A percentile compares a stretch with the other conserved stretches of the same genome.
Evolutionary conservation across 108 stramenopile genomes (phyloP).

Genomic region (Pelagomonas calceolata): DNA sequence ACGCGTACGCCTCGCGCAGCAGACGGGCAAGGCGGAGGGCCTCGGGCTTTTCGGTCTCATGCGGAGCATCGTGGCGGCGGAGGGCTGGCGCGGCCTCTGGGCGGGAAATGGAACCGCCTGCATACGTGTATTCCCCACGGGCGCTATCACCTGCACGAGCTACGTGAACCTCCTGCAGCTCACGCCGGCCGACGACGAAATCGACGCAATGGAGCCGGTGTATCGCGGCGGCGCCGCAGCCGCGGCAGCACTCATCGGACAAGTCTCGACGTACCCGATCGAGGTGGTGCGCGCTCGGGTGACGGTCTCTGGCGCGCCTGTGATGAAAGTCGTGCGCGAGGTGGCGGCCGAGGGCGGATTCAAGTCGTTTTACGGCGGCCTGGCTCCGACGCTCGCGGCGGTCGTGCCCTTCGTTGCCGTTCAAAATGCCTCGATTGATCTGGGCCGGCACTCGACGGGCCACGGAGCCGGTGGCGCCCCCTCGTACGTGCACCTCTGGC

Average conservation of each 20-base stretch:
- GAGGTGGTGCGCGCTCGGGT: conserved; percentile 14
- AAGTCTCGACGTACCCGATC: conserved; percentile 16
- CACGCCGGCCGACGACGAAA: conserved; percentile 16
- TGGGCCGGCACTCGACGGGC: not conserved
- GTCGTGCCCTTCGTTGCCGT: conserved; percentile 16
- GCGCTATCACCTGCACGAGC: conserved; percentile 2
- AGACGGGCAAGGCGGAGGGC: not conserved
- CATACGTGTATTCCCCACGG: conserved; percentile 8
- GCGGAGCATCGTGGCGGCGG: not conserved
- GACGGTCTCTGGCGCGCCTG: not conserved
- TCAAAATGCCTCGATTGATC: not conserved
- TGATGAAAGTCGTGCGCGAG: not conserved
- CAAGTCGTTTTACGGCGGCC: conserved; percentile 1
- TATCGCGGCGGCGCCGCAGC: conserved; percentile 6
- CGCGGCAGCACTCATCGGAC: conserved; percentile 9
- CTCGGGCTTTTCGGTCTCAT: not conserved
- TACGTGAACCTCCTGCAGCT: conserved; percentile 2
- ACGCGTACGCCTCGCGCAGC: conserved; percentile 6
- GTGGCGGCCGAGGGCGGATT: not conserved
- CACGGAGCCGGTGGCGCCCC: not conserved
- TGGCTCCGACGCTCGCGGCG: conserved; percentile 3
- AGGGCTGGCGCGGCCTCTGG: conserved; percentile 5
- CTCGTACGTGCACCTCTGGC: not conserved
- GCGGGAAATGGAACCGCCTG: conserved; percentile 15
- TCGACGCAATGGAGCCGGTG: conserved; percentile 13